Base-by-base conservation (phyloP, 257 asterid species). In the Eucommia ulmoides region DNA sequence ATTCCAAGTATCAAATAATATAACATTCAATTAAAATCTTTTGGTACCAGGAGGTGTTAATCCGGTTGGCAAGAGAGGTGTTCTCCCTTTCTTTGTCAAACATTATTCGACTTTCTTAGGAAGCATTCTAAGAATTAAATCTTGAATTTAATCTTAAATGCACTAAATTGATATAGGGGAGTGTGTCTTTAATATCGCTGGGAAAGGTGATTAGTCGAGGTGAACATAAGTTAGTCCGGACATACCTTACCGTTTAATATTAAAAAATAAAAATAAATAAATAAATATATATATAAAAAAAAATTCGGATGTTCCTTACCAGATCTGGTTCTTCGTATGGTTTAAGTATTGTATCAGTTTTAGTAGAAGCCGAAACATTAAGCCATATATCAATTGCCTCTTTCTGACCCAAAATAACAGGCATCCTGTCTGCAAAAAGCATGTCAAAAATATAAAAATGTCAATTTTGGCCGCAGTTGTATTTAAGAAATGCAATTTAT, bases 391-490 rank as follows among this genome's bases (percentile, higher is more conserved):
- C 83, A 47, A 74, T 65, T 23, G 93, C 74, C 60, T 74, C 88
- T 74, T 78, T 73, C 84, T 69, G 62, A 33, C 93, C 93, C 70
- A 85, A 63, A 58, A 86, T 79, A 50, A 85, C 98, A 53, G 98
- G 98, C 98, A 85, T 89, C 88, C 96, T 76, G 65, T 82, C 98
- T 89, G 55, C 54, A n/a, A 75, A 59, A 2, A 3, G 20, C 48
- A 42, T 19, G 19, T 42, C 20, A 42, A 42, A 2, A 9, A 42
- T 4, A 16, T 1, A 42, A 6, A 10, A n/a, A 0, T 0, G 48
- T 16, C 3, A 16, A 42, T 2, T 35, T 35, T 35, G 15, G 44
- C 11, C 11, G 44, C 2, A 18, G 44, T 35, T 35, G 16, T 6
- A 16, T 15, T 16, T 15, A 5, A 42, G 19, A 42, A 53, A 49